A percentile compares a stretch with the other conserved stretches of the same genome.
Conservation (phyloP, 352 stramenopile species). For the Aphanomyces invadans region DNA sequence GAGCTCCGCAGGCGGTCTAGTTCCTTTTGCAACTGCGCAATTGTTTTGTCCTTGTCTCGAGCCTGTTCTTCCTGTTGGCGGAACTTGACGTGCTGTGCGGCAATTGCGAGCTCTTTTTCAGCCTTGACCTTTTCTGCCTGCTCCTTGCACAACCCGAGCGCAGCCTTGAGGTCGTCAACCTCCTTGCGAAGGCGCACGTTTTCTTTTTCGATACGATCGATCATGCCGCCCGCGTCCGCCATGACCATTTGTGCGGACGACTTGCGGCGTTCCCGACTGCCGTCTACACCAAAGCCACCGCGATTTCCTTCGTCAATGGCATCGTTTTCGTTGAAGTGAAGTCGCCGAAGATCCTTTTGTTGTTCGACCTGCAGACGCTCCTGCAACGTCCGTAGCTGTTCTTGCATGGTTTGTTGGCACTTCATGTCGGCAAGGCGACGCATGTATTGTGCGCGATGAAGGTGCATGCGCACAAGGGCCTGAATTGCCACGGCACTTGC, state of each 20-base stretch:
- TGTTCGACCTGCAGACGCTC: slow-evolving; percentile 56
- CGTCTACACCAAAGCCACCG: too few relatives aligned
- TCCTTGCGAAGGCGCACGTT: slow-evolving; percentile 59
- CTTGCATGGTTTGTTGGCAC: slow-evolving; percentile 50
- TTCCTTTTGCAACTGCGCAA: slow-evolving; percentile 60
- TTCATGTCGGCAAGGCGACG: slow-evolving; percentile 45
- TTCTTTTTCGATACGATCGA: slow-evolving; percentile 68
- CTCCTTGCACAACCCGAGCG: slow-evolving; percentile 46
- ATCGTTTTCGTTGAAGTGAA: slow-evolving; percentile 8
- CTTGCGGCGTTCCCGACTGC: slow-evolving; percentile 37
- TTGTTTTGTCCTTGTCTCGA: slow-evolving; percentile 81
- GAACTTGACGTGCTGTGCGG: slow-evolving; percentile 80
- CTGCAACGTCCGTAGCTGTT: slow-evolving; percentile 48
- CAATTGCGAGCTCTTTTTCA: slow-evolving; percentile 64
- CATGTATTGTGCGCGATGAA: slow-evolving; percentile 47
- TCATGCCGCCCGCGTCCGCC: slow-evolving; percentile 77
- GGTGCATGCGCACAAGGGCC: slow-evolving; percentile 55
- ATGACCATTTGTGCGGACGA: slow-evolving; percentile 77
- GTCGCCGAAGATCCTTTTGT: slow-evolving; percentile 31
- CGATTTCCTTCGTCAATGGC: too few relatives aligned
- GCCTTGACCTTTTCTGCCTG: slow-evolving; percentile 63
- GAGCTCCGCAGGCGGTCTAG: slow-evolving; percentile 44
- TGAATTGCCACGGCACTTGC: slow-evolving; percentile 53
- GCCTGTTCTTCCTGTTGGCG: slow-evolving; percentile 63
- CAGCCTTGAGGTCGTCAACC: slow-evolving; percentile 55